Percentiles rank a stretch among this genome's conserved stretches.
phyloP scores from a whole-genome alignment of 495 filamentous ascomycete species.

The Wilcoxina mikolae region DNA sequence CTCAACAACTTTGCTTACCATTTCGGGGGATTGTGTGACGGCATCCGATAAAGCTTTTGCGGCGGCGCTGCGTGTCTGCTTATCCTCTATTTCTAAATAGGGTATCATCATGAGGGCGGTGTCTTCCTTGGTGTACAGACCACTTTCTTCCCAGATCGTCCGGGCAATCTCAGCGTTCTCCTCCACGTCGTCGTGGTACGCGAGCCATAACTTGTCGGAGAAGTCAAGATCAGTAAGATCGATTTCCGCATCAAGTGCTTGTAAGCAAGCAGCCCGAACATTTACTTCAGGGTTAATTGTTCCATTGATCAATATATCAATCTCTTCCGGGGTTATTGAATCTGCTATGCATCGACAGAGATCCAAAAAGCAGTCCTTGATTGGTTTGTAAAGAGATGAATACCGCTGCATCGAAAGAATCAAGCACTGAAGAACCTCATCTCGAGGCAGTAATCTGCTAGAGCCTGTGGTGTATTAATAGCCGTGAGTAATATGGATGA shows the following conservation, averaged over 20 bases:
- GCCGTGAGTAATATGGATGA: not conserved
- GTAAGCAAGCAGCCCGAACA: constrained; percentile 75
- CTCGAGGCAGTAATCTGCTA: constrained; percentile 59
- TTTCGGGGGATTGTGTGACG: constrained; percentile 41
- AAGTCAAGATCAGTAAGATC: constrained; percentile 75
- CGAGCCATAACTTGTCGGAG: constrained; percentile 84
- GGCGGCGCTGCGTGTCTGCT: constrained; percentile 67
- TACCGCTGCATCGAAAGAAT: constrained; percentile 76
- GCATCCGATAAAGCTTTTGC: constrained; percentile 66
- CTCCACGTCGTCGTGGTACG: constrained; percentile 74
- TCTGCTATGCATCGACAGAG: constrained; percentile 63
- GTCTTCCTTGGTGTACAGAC: constrained; percentile 50
- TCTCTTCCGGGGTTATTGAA: constrained; percentile 56
- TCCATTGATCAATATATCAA: constrained; percentile 54
- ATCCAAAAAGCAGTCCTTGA: constrained; percentile 82
- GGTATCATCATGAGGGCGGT: constrained; percentile 53
- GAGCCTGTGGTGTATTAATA: constrained; percentile 33
- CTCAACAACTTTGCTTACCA: constrained; percentile 43
- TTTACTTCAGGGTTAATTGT: constrained; percentile 59
- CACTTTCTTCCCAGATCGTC: constrained; percentile 90
- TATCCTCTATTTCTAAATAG: constrained; percentile 63
- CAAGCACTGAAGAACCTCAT: constrained; percentile 51
- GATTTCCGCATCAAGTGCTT: constrained; percentile 77
- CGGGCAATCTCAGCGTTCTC: constrained; percentile 74
- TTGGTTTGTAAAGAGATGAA: constrained; percentile 78